These are phyloP conservation scores for Mycena amicta DNA, from an alignment of 768 basidiomycete genomes.

Conservation along the genomic window DNA sequence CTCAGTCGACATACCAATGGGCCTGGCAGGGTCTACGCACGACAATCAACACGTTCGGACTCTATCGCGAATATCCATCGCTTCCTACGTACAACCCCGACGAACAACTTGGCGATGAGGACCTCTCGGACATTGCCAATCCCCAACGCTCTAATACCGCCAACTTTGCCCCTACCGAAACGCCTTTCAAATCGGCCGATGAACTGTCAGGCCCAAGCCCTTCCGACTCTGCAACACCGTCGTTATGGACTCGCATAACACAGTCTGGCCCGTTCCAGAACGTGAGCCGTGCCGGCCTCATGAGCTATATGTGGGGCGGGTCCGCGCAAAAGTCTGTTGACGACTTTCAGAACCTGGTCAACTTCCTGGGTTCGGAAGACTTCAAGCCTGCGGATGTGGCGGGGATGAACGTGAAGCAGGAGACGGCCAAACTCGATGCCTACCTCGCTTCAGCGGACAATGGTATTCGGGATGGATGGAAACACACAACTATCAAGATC, in stretches of 20 bases:
- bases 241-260: not conserved
- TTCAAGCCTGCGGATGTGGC: not conserved
- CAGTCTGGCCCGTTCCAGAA: not conserved
- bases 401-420: not conserved
- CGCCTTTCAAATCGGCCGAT: not conserved
- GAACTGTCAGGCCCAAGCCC: not conserved
- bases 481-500: slow-evolving; percentile 10
- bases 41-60: not conserved
- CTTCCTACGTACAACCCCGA: not conserved
- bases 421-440: not conserved
- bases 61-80: not conserved
- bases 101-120: not conserved
- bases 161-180: not conserved
- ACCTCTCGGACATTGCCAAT: not conserved
- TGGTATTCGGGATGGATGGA: slow-evolving; percentile 15
- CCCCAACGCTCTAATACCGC: not conserved
- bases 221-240: not conserved
- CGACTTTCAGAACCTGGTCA: not conserved
- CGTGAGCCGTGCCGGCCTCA: not conserved
- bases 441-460: not conserved
- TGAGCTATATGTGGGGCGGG: not conserved
- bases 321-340: not conserved
- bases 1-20: not conserved
- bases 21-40: not conserved
- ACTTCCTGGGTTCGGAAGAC: not conserved